phyloP scores from a whole-genome alignment of 306 rosid species.

The Acacia melanoxylon region DNA sequence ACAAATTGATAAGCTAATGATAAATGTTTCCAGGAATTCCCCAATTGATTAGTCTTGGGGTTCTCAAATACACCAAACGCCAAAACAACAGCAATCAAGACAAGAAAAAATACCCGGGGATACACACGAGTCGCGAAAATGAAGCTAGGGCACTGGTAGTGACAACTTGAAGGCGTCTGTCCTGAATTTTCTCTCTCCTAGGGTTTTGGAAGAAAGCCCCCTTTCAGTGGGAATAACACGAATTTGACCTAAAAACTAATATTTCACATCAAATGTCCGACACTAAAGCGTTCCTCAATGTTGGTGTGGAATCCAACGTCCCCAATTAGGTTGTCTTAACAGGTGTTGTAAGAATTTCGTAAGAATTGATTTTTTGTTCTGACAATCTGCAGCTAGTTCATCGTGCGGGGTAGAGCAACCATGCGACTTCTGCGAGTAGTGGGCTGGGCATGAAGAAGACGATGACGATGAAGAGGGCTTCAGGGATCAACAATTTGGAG shows the following conservation, averaged over 20 bases:
- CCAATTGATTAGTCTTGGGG: constrained; percentile 67
- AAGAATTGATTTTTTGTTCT: constrained; percentile 18
- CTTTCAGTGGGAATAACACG: constrained; percentile 31
- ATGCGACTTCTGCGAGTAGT: constrained; percentile 69
- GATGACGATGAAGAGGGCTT: constrained; percentile 66
- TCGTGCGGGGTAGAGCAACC: constrained; percentile 42
- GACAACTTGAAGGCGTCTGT: constrained; percentile 31
- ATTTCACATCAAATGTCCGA: constrained; percentile 52
- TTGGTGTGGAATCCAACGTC: constrained; percentile 23
- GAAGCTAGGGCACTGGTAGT: constrained; percentile 43
- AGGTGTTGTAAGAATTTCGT: constrained; percentile 9
- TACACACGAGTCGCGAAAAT: constrained; percentile 39
- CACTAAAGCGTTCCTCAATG: constrained; percentile 49
- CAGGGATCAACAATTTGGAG: constrained; percentile 34
- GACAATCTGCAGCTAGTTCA: constrained; percentile 31
- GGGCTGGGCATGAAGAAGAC: constrained; percentile 72
- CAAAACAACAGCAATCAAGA: constrained; percentile 34
- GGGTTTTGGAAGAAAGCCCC: constrained; percentile 58
- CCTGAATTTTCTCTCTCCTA: constrained; percentile 58
- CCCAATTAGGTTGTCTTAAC: constrained; percentile 31
- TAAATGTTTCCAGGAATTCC: constrained; percentile 30
- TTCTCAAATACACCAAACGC: constrained; percentile 33
- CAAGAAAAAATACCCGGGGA: constrained; percentile 53
- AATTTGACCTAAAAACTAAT: constrained; percentile 51
- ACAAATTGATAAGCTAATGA: constrained; percentile 42